Conservation (phyloP, 495 filamentous ascomycete genomes). For the Chlorociboria aeruginascens region DNA sequence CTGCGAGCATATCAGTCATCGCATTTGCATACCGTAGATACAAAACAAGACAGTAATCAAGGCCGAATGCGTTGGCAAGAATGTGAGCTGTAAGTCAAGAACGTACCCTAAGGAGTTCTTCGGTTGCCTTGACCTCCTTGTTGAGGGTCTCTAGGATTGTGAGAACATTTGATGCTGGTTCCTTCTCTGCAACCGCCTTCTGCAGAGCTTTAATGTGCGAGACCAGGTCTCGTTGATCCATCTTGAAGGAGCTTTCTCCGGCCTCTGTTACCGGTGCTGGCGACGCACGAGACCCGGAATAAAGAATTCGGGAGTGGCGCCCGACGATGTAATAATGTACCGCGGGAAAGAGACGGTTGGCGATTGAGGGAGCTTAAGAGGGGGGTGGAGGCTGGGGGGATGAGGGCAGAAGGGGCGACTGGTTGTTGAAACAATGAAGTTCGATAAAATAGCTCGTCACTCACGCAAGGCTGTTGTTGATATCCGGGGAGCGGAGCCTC, state of each 20-base stretch:
- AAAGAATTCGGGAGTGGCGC: too few species aligned
- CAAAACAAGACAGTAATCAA: background rate
- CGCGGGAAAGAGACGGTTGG: too few species aligned
- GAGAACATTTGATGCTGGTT: conserved; percentile 52
- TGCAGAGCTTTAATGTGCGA: conserved; percentile 57
- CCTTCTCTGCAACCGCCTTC: conserved; percentile 60
- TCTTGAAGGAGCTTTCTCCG: conserved; percentile 17
- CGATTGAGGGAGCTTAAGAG: too few species aligned
- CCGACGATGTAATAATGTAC: too few species aligned
- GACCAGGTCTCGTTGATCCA: conserved; percentile 77
- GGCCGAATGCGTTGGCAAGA: background rate
- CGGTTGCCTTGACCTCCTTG: conserved; percentile 66
- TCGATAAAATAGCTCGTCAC: too few species aligned
- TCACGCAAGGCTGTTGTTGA: too few species aligned
- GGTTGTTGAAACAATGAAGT: too few species aligned
- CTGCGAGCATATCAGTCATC: conserved; percentile 26
- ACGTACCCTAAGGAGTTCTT: conserved; percentile 68
- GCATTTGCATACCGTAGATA: background rate
- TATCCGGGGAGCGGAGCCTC: too few species aligned
- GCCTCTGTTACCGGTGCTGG: too few species aligned
- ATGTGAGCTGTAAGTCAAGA: conserved; percentile 7
- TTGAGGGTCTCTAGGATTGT: conserved; percentile 64
- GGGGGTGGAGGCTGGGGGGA: too few species aligned
- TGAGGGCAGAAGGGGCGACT: too few species aligned
- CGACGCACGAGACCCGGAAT: too few species aligned